phyloP scores from a whole-genome alignment of 352 stramenopile genomes.

The Phytophthora europaea region DNA sequence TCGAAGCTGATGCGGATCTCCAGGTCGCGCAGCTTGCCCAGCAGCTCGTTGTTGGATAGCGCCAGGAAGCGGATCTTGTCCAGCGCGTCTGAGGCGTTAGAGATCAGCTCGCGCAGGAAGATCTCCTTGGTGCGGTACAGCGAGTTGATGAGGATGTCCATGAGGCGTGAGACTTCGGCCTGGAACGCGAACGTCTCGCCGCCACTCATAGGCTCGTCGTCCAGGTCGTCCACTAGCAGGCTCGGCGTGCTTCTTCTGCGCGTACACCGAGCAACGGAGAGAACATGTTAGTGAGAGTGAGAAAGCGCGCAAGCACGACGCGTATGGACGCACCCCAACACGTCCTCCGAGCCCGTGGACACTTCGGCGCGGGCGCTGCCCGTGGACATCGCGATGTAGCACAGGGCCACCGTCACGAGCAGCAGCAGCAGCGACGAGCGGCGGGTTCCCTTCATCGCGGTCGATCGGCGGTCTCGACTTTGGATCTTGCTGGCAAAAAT shows the following conservation, averaged over 20 bases:
- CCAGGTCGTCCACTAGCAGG: slow-evolving; percentile 58
- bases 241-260: slow-evolving; percentile 44
- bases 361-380: slow-evolving; percentile 39
- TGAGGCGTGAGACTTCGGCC: slow-evolving; percentile 98
- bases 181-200: slow-evolving; percentile 95
- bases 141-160: slow-evolving; percentile 99
- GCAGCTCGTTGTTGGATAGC: slow-evolving; percentile 90
- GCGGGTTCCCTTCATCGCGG: slow-evolving; percentile 25
- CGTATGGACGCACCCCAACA: slow-evolving; percentile 45
- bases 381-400: slow-evolving; percentile 38
- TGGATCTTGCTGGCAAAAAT: slow-evolving; percentile 23
- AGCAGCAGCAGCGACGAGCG: slow-evolving; percentile 47
- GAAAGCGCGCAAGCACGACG: background rate
- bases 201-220: slow-evolving; percentile 46
- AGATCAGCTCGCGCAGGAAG: slow-evolving; percentile 99
- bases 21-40: slow-evolving; percentile 90
- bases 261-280: slow-evolving; percentile 9
- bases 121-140: slow-evolving; percentile 99
- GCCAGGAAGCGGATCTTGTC: slow-evolving; percentile 99
- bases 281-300: background rate
- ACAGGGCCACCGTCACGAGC: slow-evolving; percentile 47
- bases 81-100: slow-evolving; percentile 98
- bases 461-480: background rate
- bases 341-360: slow-evolving; percentile 49
- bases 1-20: slow-evolving; percentile 98